Conservation (phyloP, 805 yeast genomes). For the Candida verbasci region DNA sequence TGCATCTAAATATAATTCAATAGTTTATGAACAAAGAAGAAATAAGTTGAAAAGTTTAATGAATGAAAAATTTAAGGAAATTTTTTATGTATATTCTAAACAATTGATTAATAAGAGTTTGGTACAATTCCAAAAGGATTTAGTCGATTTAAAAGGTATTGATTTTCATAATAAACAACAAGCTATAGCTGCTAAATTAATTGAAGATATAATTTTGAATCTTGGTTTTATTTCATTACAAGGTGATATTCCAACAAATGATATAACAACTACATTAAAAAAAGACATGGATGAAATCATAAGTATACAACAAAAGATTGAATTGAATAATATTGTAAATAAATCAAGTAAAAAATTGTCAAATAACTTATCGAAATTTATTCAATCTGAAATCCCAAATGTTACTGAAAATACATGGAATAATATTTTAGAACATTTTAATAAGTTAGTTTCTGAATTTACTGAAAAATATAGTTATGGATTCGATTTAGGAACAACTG, state of each 20-base stretch:
- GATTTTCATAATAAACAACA: constrained; percentile 7
- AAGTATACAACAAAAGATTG: constrained; percentile 29
- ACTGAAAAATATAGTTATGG: constrained; percentile 14
- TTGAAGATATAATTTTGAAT: constrained; percentile 3
- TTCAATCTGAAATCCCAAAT: constrained; percentile 42
- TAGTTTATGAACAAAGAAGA: constrained; percentile 66
- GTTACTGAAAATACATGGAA: constrained; percentile 64
- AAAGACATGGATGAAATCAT: constrained; percentile 42
- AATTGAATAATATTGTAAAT: constrained; percentile 26
- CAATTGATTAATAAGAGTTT: constrained; percentile 10
- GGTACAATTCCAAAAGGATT: constrained; percentile 11
- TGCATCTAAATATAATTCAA: constrained; percentile 70
- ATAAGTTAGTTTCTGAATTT: constrained; percentile 11
- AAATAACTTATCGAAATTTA: constrained; percentile 45
- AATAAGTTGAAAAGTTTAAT: constrained; percentile 43
- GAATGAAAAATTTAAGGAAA: constrained; percentile 21
- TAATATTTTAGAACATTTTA: constrained; percentile 42
- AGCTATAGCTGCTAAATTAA: constrained; percentile 4
- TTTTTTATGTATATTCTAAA: constrained; percentile 32
- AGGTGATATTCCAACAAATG: constrained; percentile 23
- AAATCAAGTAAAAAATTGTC: constrained; percentile 45
- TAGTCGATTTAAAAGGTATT: constrained; percentile 10
- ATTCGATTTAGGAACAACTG: constrained; percentile 59
- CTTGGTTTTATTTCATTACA: constrained; percentile 20
- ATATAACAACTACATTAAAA: constrained; percentile 12